These are phyloP conservation scores for Candida arabinofermentans DNA, from an alignment of 805 yeast genomes.

Conservation along the genomic window DNA sequence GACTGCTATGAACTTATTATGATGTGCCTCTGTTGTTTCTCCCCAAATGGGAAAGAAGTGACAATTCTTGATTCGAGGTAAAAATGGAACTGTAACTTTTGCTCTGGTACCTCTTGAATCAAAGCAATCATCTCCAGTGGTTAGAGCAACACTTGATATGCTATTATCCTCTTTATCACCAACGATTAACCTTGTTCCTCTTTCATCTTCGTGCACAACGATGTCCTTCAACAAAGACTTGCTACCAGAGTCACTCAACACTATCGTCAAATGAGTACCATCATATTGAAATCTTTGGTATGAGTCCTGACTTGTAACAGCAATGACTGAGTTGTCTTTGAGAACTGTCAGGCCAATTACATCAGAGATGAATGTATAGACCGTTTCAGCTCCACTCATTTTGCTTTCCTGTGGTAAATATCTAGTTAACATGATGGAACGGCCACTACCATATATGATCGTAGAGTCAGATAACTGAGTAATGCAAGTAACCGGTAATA, in stretches of 20 bases:
- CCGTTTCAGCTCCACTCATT: slow-evolving; percentile 16
- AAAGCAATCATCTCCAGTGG: slow-evolving; percentile 1
- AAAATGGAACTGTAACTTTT: slow-evolving; percentile 23
- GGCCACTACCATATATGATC: slow-evolving; percentile 21
- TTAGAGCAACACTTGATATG: slow-evolving; percentile 10
- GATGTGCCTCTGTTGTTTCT: slow-evolving; percentile 1
- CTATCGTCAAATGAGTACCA: slow-evolving; percentile 10
- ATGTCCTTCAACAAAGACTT: slow-evolving; percentile 22
- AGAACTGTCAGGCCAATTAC: slow-evolving; percentile 22
- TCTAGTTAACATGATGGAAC: slow-evolving; percentile 9
- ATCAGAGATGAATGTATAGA: slow-evolving; percentile 11
- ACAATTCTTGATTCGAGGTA: slow-evolving; percentile 31
- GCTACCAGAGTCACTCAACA: slow-evolving; percentile 16
- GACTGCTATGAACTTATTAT: slow-evolving; percentile 23
- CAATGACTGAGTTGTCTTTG: slow-evolving; percentile 15
- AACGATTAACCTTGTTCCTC: slow-evolving; percentile 7
- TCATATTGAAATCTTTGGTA: slow-evolving; percentile 16
- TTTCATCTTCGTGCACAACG: slow-evolving; percentile 12
- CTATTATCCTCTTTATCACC: slow-evolving; percentile 21
- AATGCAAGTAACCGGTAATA: slow-evolving; percentile 20
- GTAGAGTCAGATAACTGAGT: slow-evolving; percentile 21
- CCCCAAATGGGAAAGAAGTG: slow-evolving; percentile 32
- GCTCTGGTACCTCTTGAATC: slow-evolving; percentile 6
- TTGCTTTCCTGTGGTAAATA: slow-evolving; percentile 20
- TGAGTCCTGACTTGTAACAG: slow-evolving; percentile 30